Percentiles rank a stretch among this genome's conserved stretches.
phyloP scores from a whole-genome alignment of 768 basidiomycete genomes.

The Epithele typhae region DNA sequence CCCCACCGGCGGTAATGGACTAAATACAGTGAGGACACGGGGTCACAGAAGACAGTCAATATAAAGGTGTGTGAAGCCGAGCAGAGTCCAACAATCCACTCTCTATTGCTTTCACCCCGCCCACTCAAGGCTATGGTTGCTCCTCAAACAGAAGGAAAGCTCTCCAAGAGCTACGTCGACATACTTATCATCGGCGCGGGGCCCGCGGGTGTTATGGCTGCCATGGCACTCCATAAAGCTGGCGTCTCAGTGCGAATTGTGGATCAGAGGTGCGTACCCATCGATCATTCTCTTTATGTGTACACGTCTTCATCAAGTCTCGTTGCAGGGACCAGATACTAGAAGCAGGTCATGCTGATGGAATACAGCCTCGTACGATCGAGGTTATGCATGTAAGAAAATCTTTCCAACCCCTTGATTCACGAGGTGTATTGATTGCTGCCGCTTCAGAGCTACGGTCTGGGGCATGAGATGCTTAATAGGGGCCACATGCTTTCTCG shows the following conservation, averaged over 20 bases:
- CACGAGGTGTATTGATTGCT: no score
- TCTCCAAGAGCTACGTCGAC: constrained; percentile 48
- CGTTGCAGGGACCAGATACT: constrained; percentile 31
- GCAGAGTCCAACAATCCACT: no score
- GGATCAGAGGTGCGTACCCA: constrained; percentile 48
- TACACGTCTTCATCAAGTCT: not conserved
- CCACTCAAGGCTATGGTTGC: no score
- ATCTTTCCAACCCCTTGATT: no score
- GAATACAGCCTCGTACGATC: constrained; percentile 52
- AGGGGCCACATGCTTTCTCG: constrained; percentile 70
- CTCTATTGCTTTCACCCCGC: no score
- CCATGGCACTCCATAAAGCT: constrained; percentile 52
- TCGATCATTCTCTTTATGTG: no score
- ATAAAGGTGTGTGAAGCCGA: no score
- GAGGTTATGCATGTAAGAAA: constrained; percentile 43
- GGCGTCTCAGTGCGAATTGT: constrained; percentile 56
- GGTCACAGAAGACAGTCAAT: no score
- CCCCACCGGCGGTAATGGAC: no score
- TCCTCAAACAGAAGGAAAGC: no score
- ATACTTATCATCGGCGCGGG: constrained; percentile 62
- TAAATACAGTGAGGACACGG: no score
- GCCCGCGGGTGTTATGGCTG: constrained; percentile 63
- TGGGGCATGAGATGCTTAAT: constrained; percentile 57
- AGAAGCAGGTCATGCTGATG: constrained; percentile 49
- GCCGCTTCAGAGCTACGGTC: constrained; percentile 64